Evolutionary conservation across 805 yeast genomes (phyloP).

Genomic region (Schwanniomyces sp.): DNA sequence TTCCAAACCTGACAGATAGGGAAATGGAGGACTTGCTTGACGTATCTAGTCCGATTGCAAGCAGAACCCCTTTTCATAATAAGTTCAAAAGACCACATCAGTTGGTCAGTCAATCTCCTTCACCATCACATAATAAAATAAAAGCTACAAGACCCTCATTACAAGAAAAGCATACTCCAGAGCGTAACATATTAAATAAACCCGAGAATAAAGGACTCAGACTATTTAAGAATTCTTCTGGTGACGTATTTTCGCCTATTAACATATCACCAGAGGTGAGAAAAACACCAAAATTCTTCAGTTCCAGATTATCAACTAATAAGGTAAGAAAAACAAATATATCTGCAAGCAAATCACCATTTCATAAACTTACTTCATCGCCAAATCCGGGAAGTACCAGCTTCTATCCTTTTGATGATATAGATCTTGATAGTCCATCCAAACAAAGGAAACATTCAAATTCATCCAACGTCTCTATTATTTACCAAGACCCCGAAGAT

Average conservation of each 20-base stretch:
- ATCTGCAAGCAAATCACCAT: conserved; percentile 6
- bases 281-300: conserved; percentile 2
- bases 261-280: conserved; percentile 13
- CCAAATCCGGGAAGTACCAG: conserved; percentile 15
- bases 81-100: conserved; percentile 46
- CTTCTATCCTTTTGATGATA: conserved; percentile 26
- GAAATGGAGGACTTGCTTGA: conserved; percentile 24
- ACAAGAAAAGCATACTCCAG: conserved; percentile 2
- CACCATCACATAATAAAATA: conserved; percentile 28
- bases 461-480: conserved; percentile 12
- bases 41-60: conserved; percentile 10
- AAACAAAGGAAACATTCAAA: conserved; percentile 22
- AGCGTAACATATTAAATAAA: conserved; percentile 16
- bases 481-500: conserved; percentile 21
- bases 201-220: conserved; percentile 28
- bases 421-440: conserved; percentile 29
- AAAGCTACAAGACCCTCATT: conserved; percentile 6
- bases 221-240: conserved; percentile 34
- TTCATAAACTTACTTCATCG: conserved; percentile 6
- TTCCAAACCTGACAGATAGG: conserved; percentile 3
- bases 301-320: conserved; percentile 7
- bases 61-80: conserved; percentile 17
- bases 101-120: conserved; percentile 43
- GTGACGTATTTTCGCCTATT: conserved; percentile 31
- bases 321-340: conserved; percentile 13